These are phyloP conservation scores for Glaciozyma antarctica DNA, from an alignment of 768 basidiomycete genomes.

Conservation along the genomic window DNA sequence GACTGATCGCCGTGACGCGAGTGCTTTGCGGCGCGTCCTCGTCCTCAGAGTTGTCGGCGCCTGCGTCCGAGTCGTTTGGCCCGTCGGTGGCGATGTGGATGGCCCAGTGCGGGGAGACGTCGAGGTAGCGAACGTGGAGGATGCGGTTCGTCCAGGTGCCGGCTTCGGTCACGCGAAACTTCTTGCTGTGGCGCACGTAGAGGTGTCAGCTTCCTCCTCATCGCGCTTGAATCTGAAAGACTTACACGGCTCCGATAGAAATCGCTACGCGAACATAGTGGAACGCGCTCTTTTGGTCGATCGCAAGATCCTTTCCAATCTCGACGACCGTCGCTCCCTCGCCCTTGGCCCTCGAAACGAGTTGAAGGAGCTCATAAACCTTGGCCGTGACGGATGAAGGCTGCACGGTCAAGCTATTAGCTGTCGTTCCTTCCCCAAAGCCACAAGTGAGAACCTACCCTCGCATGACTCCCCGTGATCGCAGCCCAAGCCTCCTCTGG, in stretches of 20 bases:
- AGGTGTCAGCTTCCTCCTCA: background rate
- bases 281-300: constrained; percentile 83
- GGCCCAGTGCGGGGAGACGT: constrained; percentile 50
- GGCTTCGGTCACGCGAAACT: constrained; percentile 29
- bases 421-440: background rate
- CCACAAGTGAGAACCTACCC: constrained; percentile 46
- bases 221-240: constrained; percentile 29
- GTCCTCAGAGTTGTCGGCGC: constrained; percentile 40
- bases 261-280: constrained; percentile 70
- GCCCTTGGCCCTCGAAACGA: constrained; percentile 71
- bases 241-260: constrained; percentile 62
- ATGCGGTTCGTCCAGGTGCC: constrained; percentile 52
- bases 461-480: constrained; percentile 73
- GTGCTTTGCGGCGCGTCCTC: constrained; percentile 21
- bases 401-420: constrained; percentile 41
- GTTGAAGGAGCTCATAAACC: constrained; percentile 74
- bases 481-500: constrained; percentile 64
- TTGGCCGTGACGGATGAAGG: constrained; percentile 69
- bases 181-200: constrained; percentile 18
- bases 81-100: constrained; percentile 15
- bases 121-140: constrained; percentile 76
- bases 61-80: constrained; percentile 21
- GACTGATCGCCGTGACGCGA: constrained; percentile 33
- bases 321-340: constrained; percentile 67
- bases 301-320: constrained; percentile 64